phyloP scores from a whole-genome alignment of 441 rosid genomes.

The Euphorbia corollata region DNA sequence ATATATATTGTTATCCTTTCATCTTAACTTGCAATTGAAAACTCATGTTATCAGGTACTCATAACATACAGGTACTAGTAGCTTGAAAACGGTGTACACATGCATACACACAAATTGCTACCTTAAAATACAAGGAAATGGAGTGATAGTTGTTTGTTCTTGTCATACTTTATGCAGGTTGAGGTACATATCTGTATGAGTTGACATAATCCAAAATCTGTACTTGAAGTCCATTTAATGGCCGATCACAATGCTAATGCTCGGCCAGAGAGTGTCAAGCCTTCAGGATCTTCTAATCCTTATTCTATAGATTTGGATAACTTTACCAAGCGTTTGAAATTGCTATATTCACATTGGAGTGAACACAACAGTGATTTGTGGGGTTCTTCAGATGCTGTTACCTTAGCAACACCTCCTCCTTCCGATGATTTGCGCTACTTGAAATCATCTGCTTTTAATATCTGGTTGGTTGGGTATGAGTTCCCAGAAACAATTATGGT shows the following conservation, averaged over 20 bases:
- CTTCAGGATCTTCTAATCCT: slow-evolving; percentile 34
- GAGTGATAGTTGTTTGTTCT: slow-evolving; percentile 15
- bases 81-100: too few species aligned
- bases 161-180: slow-evolving; percentile 17
- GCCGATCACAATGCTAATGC: slow-evolving; percentile 37
- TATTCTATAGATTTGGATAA: slow-evolving; percentile 30
- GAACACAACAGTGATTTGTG: slow-evolving; percentile 44
- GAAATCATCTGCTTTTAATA: slow-evolving; percentile 76
- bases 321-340: slow-evolving; percentile 48
- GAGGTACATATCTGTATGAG: background rate
- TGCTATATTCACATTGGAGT: slow-evolving; percentile 62
- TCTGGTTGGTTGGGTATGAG: slow-evolving; percentile 85
- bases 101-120: too few species aligned
- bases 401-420: slow-evolving; percentile 71
- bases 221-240: slow-evolving; percentile 26
- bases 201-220: slow-evolving; percentile 10
- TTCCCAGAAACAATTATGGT: slow-evolving; percentile 91
- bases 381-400: slow-evolving; percentile 56
- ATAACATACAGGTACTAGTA: too few species aligned
- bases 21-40: too few species aligned
- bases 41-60: too few species aligned
- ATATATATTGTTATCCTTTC: too few species aligned
- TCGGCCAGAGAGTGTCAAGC: slow-evolving; percentile 40
- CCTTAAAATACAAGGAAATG: slow-evolving; percentile 2
- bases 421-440: slow-evolving; percentile 71